Evolutionary conservation across 1,139 yeast species (phyloP).

Genomic region (Yamadazyma friedrichii): DNA sequence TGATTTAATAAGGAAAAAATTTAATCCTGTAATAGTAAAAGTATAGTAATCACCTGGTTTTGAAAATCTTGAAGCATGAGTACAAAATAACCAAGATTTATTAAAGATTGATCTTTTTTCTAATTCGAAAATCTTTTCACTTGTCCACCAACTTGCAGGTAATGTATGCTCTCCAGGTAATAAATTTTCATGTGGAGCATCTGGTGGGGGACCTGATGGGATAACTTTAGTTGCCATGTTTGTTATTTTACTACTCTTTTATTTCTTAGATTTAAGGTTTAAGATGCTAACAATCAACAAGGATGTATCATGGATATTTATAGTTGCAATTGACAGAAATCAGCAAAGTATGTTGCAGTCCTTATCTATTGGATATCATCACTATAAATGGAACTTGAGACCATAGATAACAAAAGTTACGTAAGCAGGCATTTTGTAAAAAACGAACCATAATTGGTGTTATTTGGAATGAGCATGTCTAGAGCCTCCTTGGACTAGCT

Average conservation of each 20-base stretch:
- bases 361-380: not conserved
- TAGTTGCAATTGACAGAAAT: no score
- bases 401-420: no score
- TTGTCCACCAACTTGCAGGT: constrained; percentile 68
- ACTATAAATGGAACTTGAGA: no score
- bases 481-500: no score
- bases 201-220: constrained; percentile 29
- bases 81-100: constrained; percentile 55
- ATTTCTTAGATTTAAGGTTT: not conserved
- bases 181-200: constrained; percentile 20
- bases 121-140: constrained; percentile 54
- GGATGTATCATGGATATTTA: no score
- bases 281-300: no score
- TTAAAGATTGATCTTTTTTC: constrained; percentile 58
- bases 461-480: no score
- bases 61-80: constrained; percentile 48
- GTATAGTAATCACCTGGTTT: constrained; percentile 58
- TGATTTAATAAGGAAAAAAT: constrained; percentile 55
- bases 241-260: not conserved
- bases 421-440: no score
- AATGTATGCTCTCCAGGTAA: constrained; percentile 55
- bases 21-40: constrained; percentile 50
- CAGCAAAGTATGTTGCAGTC: not conserved
- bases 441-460: no score
- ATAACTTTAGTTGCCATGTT: constrained; percentile 16